Evolutionary conservation across 176 grass and related monocot species (phyloP).

Genomic region (Triticum timopheevii): DNA sequence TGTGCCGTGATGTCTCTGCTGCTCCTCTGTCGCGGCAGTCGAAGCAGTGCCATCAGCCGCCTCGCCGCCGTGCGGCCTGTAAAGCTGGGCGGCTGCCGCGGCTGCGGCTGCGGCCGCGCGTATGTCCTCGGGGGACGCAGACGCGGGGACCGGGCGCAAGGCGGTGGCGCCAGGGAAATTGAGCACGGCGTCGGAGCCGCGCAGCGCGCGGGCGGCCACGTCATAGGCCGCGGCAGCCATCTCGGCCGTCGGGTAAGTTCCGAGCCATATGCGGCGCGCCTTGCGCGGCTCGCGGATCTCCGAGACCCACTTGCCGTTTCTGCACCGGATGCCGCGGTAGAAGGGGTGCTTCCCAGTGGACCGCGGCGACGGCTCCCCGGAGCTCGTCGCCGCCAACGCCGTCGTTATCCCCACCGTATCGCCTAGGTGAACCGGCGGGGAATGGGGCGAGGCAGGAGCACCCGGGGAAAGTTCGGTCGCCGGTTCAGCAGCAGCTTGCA

Average conservation of each 20-base stretch:
- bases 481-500: conserved; percentile 8
- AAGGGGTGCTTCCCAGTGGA: conserved; percentile 54
- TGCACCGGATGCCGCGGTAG: conserved; percentile 84
- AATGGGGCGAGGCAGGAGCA: conserved; percentile 28
- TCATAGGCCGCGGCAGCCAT: conserved; percentile 94
- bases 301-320: conserved; percentile 98
- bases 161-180: conserved; percentile 67
- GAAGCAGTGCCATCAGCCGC: not conserved
- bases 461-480: not conserved
- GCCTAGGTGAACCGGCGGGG: not conserved
- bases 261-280: conserved; percentile 89
- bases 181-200: conserved; percentile 72
- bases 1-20: not conserved
- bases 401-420: not conserved
- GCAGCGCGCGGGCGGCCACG: conserved; percentile 72
- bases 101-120: conserved; percentile 59
- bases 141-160: conserved; percentile 44
- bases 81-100: conserved; percentile 37
- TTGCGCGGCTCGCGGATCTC: conserved; percentile 97
- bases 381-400: conserved; percentile 23
- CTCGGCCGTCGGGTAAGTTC: conserved; percentile 80
- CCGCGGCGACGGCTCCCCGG: conserved; percentile 57
- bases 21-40: not conserved
- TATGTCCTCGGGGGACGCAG: conserved; percentile 66
- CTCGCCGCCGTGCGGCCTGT: not conserved